Evolutionary conservation across 495 filamentous ascomycete genomes (phyloP), one percentile per base, ranked within the genome.

Genomic region (Neurospora sp.): DNA sequence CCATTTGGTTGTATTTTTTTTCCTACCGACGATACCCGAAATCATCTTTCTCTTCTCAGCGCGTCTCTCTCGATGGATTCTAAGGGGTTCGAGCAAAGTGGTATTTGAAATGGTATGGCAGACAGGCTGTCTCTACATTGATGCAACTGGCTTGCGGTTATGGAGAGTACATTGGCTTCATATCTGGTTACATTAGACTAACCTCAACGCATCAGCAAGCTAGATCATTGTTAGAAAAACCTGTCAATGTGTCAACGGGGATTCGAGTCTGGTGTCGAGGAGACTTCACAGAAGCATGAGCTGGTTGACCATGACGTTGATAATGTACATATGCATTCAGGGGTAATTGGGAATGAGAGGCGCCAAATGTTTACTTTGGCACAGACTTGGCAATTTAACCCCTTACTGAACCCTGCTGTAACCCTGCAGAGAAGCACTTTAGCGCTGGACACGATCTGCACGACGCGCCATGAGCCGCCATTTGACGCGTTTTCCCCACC

Each of bases 401-500:
- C 54, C 54, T 66, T 66, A 8, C 1, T 62, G 54, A 62, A 62
- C 54, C 54, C 49, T 60, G 20, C 49, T 5, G 49, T 2, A 31
- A 31, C 49, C 49, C 27, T 62, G 27, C 54, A 35, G 12, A 5
- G 7, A 66, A 35, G 27, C 54, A 66, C 54, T 66, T 66, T 66
- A 66, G 54, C 54, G 54, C 54, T 66, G 14, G 9, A 66, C 27
- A 18, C 54, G 54, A 66, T 66, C 27, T 35, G 54, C 71, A 72
- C 42, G 71, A 72, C 71, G 42, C 71, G 71, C 71, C 41, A 8
- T 39, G 71, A 31, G 71, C 71, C 38, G 49, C 2, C 31, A 70
- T 66, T 66, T 66, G 54, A 69, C 77, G 77, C 73, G 77, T 77
- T 70, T 62, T 75, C 77, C 75, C 73, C 73, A 75, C 77, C 71